Evolutionary conservation across 441 rosid species (phyloP), one percentile per base, ranked within the genome.

Genomic region (Populus tomentosa): DNA sequence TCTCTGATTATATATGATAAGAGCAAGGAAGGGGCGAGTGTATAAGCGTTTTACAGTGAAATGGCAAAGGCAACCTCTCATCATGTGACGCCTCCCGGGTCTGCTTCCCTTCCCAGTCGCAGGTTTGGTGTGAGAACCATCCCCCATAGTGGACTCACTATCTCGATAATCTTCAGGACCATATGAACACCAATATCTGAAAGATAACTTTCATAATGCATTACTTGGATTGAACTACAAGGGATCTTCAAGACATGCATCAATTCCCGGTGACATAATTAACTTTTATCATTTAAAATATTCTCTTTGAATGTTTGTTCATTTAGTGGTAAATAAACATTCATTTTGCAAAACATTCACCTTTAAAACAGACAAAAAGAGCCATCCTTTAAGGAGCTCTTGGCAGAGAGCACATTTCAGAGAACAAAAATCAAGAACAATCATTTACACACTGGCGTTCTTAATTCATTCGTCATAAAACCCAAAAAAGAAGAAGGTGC

Each of bases 51-150:
- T 89, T 42, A 86, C 88, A 1, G 86, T 89, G 74, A 89, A 89
- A 82, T 87, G 90, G 82, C 92, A 89, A 80, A 85, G 83, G 74
- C 90, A 89, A 59, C 92, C 92, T 85, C 90, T 82, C 89, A 84
- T 86, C 87, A 85, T 89, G 79, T 83, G 88, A 30, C 86, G 87
- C 73, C 89, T 81, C 69, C 92, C 92, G 20, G 88, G 89, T 75
- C 86, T 86, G 73, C 90, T 89, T 32, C 89, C 89, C 79, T 87
- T 89, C 61, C 87, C 89, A 7, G 86, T 80, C 4, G 83, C 78
- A 70, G 89, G 89, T 82, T 82, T 88, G 42, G 67, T 26, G 32
- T 78, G 81, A 42, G 80, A 83, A 62, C 77, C 86, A 72, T 87
- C 89, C 63, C 81, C 86, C 5, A 74, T 71, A 76, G 79, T 75